phyloP scores from a whole-genome alignment of 2,329 filamentous ascomycete genomes.

The Colletotrichum trifolii region DNA sequence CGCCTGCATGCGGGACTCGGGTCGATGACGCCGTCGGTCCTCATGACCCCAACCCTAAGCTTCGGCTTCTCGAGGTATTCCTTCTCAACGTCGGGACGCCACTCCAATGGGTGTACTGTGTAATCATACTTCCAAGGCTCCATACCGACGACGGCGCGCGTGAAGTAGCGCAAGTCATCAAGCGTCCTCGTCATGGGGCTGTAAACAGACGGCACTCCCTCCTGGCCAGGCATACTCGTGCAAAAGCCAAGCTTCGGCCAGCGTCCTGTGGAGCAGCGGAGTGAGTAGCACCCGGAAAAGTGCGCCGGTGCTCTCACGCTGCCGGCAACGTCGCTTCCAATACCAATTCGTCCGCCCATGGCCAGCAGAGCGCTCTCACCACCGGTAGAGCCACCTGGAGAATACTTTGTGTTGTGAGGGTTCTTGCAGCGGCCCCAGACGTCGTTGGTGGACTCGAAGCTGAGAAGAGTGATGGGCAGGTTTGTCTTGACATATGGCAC shows the following conservation, averaged over 20 bases:
- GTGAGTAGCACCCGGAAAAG: conserved; percentile 87
- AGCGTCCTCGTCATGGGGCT: conserved; percentile 92
- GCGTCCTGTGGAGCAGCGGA: conserved; percentile 87
- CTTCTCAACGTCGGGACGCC: conserved; percentile 72
- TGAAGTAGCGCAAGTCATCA: conserved; percentile 86
- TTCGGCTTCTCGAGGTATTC: conserved; percentile 70
- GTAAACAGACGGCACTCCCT: conserved; percentile 89
- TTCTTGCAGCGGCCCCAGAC: conserved; percentile 88
- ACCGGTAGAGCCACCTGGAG: conserved; percentile 88
- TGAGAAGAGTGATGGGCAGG: conserved; percentile 84
- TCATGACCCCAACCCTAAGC: conserved; percentile 80
- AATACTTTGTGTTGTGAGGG: conserved; percentile 85
- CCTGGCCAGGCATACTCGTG: conserved; percentile 93
- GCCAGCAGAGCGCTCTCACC: conserved; percentile 87
- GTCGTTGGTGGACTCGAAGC: conserved; percentile 82
- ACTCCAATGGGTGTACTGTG: conserved; percentile 84
- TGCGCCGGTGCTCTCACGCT: conserved; percentile 89
- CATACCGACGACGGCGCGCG: conserved; percentile 80
- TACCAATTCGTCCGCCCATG: conserved; percentile 84
- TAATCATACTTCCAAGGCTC: conserved; percentile 91
- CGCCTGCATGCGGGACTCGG: conserved; percentile 86
- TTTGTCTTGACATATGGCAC: conserved; percentile 96
- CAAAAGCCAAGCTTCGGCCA: conserved; percentile 88
- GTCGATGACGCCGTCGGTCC: conserved; percentile 84
- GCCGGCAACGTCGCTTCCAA: conserved; percentile 91